Evolutionary conservation across 108 stramenopile species (phyloP).

Genomic region (Nitzschia sp.): DNA sequence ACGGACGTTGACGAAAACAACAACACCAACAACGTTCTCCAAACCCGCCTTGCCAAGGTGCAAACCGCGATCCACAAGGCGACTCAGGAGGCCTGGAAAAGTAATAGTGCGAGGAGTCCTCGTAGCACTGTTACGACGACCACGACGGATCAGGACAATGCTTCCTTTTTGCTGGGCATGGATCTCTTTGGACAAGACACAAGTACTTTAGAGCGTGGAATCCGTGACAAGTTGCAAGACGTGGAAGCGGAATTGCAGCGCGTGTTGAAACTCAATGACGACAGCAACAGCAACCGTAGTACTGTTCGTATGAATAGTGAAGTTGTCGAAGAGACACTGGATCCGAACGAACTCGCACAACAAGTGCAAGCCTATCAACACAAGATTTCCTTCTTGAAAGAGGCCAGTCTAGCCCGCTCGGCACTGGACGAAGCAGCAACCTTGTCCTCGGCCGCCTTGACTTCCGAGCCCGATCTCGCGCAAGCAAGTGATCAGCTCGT

Average conservation of each 20-base stretch:
- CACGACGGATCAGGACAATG: conserved; percentile 28
- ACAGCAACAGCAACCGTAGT: background rate
- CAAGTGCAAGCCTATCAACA: conserved; percentile 16
- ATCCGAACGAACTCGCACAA: background rate
- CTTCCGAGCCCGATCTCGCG: conserved; percentile 25
- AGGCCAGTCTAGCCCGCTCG: conserved; percentile 47
- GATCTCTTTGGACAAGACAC: conserved; percentile 55
- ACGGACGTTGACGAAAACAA: background rate
- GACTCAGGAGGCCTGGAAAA: conserved; percentile 43
- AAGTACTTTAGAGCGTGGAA: conserved; percentile 21
- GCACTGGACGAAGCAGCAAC: conserved; percentile 37
- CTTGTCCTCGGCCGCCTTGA: conserved; percentile 15
- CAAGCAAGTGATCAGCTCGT: conserved; percentile 26
- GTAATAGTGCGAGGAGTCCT: conserved; percentile 10
- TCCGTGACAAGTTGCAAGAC: conserved; percentile 42
- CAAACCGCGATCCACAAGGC: conserved; percentile 43
- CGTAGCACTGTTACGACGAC: conserved; percentile 4
- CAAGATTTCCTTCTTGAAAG: conserved; percentile 40
- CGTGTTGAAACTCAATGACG: background rate
- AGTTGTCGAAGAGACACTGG: background rate
- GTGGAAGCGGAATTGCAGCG: conserved; percentile 46
- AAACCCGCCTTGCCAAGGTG: conserved; percentile 32
- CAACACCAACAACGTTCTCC: background rate
- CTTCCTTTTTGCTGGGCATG: conserved; percentile 55
- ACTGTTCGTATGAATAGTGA: background rate